Evolutionary conservation across 805 yeast species (phyloP), one percentile per base, ranked within the genome.

Genomic region (Starmerella ratchasimensis): DNA sequence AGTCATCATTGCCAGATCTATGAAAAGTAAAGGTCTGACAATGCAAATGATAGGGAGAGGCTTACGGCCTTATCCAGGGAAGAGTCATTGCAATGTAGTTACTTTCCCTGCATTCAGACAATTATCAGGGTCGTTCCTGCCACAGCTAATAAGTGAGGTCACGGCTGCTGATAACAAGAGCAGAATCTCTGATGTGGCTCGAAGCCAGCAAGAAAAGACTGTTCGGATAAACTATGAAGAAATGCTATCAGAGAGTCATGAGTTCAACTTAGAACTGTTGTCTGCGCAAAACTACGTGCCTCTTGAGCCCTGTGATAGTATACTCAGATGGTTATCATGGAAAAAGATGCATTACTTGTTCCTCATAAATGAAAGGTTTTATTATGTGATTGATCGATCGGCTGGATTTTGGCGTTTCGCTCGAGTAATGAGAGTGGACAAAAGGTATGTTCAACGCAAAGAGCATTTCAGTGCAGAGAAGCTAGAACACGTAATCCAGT

Each of bases 11-110:
- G 80, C 81, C 3, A 61, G 95, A 24, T 94, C 95, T 1, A 80
- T 95, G 0, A 67, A 67, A 41, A 84, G 95, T 1, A 60, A 73
- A 23, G 72, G 79, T 0, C 58, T 86, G 30, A 58, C 82, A 26
- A 66, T 74, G 14, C 97, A 86, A 53, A 86, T 86, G 94, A 68
- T 86, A 15, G 97, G 97, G 0, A 64, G 97, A 39, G 97, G 96
- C 0, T 59, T 86, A 28, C 60, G 97, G 26, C 47, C 71, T 11
- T 74, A 73, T 49, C 60, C 65, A 2, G 71, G 67, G 0, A 86
- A 86, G 51, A 56, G 64, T 2, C 61, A 64, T 42, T 83, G 96
- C 50, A 78, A 76, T 49, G 66, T 86, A 5, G 66, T 82, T 5
- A 16, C 41, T 13, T 50, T 50, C 24, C 27, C 42, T 2, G 14